Base-by-base conservation (phyloP, 805 yeast genomes). In the Ogataea chonburiensis region DNA sequence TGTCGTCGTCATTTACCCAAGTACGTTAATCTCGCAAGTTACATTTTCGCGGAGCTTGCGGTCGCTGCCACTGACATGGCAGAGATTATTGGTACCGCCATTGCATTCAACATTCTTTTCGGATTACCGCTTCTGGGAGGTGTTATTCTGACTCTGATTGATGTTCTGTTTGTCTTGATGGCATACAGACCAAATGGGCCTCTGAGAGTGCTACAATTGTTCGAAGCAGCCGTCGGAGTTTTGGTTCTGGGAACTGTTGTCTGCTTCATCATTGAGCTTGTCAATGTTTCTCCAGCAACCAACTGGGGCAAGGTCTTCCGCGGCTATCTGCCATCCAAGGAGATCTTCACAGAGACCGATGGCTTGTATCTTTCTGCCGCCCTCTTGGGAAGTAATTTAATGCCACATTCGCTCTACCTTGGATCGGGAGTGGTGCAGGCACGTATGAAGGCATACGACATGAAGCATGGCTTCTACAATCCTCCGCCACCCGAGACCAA, bases 11-110 rank as follows among this genome's bases (percentile, higher is more conserved):
- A 88, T 60, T 64, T 89, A 26, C 81, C 89, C 2, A 67, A 63
- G 37, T 71, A 70, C 42, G 52, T 84, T 20, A 84, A 83, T 52
- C 49, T 81, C 25, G 51, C 71, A 19, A 63, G 88, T 16, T 89
- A 91, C 58, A 56, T 79, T 3, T 70, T 89, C 43, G 94, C 97
- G 0, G 98, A 91, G 54, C 64, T 82, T 13, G 95, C 98, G 14
- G 91, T 91, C 41, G 79, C 91, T 27, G 96, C 97, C 2, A 91
- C 98, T 0, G 98, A 91, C 63, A 73, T 93, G 46, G 97, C 98
- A 1, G 98, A 91, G 58, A 96, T 91, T 22, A 91, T 93, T 17
- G 98, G 98, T n/a, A 86, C 96, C 3, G 97, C 98, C 3, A 87
- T 91, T 39, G 82, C 98, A 0, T 70, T 91, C 39, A 87, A 93